Conservation (phyloP, 148 eudicot genomes). For the Suaeda aralocaspica region DNA sequence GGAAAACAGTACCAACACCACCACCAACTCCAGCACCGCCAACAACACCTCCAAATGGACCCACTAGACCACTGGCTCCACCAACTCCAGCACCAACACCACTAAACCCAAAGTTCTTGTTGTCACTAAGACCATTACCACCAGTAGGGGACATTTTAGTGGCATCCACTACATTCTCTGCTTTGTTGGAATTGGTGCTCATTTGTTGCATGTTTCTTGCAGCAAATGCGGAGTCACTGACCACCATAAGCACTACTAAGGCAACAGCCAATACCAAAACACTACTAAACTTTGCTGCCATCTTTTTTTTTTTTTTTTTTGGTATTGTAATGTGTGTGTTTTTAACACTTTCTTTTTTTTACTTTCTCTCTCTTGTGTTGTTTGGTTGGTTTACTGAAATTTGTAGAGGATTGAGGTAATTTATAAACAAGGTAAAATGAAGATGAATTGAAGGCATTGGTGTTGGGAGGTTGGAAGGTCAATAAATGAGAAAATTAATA, state of each 20-base stretch:
- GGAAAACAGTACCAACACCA: constrained; percentile 10
- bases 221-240: constrained; percentile 17
- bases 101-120: constrained; percentile 20
- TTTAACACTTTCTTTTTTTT: not conserved
- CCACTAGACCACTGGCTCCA: constrained; percentile 19
- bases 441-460: not conserved
- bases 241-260: constrained; percentile 3
- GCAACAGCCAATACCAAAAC: constrained; percentile 14
- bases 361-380: not conserved
- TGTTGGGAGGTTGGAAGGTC: constrained; percentile 12
- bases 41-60: constrained; percentile 13
- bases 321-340: no score
- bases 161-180: not conserved
- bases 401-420: constrained; percentile 4
- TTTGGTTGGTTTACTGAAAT: not conserved
- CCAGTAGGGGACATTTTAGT: constrained; percentile 5
- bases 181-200: not conserved
- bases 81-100: constrained; percentile 20
- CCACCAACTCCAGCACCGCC: constrained; percentile 19
- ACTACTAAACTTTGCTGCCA: constrained; percentile 16
- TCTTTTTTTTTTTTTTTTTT: constrained; percentile 3
- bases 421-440: no score
- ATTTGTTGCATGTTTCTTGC: constrained; percentile 24
- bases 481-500: constrained; percentile 5
- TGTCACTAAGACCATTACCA: constrained; percentile 5